Evolutionary conservation across 495 filamentous ascomycete genomes (phyloP).

Genomic region (Penicillium riverlandense): DNA sequence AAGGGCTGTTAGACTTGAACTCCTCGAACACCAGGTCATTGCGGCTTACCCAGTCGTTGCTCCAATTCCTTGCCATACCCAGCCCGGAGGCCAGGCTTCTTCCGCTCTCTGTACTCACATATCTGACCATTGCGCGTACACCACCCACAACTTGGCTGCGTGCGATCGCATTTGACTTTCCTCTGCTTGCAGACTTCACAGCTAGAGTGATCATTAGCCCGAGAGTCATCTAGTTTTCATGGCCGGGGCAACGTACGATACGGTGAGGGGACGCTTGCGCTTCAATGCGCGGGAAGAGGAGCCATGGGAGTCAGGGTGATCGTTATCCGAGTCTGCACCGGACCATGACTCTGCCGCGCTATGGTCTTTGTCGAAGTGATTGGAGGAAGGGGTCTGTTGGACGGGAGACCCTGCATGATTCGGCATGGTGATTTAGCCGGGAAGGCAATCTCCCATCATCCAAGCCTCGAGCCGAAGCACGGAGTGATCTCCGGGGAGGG

Average conservation of each 20-base stretch:
- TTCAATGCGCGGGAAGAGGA: constrained; percentile 26
- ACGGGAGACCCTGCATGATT: constrained; percentile 19
- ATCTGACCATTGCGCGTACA: constrained; percentile 68
- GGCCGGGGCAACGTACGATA: constrained; percentile 29
- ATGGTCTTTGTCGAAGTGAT: constrained; percentile 23
- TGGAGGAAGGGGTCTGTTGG: constrained; percentile 18
- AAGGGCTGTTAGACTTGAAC: constrained; percentile 1
- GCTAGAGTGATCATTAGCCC: constrained; percentile 30
- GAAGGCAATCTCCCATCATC: constrained; percentile 18
- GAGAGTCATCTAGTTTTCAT: neutral
- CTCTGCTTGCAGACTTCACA: constrained; percentile 80
- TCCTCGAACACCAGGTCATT: neutral
- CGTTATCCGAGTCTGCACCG: constrained; percentile 31
- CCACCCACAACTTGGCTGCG: constrained; percentile 83
- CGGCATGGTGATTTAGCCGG: constrained; percentile 38
- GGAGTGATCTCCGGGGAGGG: constrained; percentile 2
- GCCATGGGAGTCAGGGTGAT: constrained; percentile 22
- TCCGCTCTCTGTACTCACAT: constrained; percentile 80
- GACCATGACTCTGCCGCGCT: constrained; percentile 35
- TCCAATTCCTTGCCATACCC: constrained; percentile 87
- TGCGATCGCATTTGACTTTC: constrained; percentile 80
- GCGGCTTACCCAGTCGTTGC: constrained; percentile 52
- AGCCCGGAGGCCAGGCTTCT: constrained; percentile 76
- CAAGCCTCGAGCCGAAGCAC: constrained; percentile 4
- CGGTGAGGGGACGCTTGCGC: constrained; percentile 38